Percentiles rank a stretch among this genome's conserved stretches.
Conservation (phyloP, 352 stramenopile genomes). For the Phytophthora parvispora region DNA sequence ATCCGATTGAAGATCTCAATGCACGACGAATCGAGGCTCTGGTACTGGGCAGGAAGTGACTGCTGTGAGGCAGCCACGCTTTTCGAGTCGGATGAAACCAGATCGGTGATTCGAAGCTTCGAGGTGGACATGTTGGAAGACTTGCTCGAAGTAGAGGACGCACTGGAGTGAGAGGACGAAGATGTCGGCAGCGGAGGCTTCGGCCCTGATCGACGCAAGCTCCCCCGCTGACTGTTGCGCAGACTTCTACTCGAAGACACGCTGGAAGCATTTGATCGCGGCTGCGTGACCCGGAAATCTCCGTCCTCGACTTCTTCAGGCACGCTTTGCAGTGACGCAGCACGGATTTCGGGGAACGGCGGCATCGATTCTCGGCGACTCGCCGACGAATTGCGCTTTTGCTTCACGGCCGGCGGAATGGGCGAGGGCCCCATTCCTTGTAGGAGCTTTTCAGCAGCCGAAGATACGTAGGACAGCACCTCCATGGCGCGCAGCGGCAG, state of each 20-base stretch:
- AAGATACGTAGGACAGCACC: slow-evolving; percentile 73
- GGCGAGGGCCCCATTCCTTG: slow-evolving; percentile 24
- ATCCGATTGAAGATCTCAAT: slow-evolving; percentile 72
- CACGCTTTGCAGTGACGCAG: slow-evolving; percentile 55
- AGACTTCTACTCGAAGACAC: slow-evolving; percentile 24
- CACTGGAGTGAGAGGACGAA: slow-evolving; percentile 16
- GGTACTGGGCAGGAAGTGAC: slow-evolving; percentile 22
- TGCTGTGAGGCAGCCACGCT: slow-evolving; percentile 5
- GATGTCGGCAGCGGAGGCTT: slow-evolving; percentile 8
- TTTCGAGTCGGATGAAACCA: slow-evolving; percentile 31
- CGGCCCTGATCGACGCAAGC: slow-evolving; percentile 17
- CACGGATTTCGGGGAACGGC: slow-evolving; percentile 31
- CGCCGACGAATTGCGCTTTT: slow-evolving; percentile 32
- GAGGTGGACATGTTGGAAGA: slow-evolving; percentile 11
- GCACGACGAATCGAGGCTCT: slow-evolving; percentile 40
- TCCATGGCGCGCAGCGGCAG: slow-evolving; percentile 69
- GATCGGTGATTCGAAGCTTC: slow-evolving; percentile 37
- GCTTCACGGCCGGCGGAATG: slow-evolving; percentile 20
- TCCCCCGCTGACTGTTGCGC: slow-evolving; percentile 14
- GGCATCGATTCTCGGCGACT: slow-evolving; percentile 31
- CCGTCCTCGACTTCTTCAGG: slow-evolving; percentile 56
- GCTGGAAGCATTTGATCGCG: slow-evolving; percentile 35
- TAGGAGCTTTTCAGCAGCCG: slow-evolving; percentile 63
- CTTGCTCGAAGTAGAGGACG: slow-evolving; percentile 20
- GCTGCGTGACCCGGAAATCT: slow-evolving; percentile 34